phyloP scores from a whole-genome alignment of 768 basidiomycete species.

The Boletus coccyginus region DNA sequence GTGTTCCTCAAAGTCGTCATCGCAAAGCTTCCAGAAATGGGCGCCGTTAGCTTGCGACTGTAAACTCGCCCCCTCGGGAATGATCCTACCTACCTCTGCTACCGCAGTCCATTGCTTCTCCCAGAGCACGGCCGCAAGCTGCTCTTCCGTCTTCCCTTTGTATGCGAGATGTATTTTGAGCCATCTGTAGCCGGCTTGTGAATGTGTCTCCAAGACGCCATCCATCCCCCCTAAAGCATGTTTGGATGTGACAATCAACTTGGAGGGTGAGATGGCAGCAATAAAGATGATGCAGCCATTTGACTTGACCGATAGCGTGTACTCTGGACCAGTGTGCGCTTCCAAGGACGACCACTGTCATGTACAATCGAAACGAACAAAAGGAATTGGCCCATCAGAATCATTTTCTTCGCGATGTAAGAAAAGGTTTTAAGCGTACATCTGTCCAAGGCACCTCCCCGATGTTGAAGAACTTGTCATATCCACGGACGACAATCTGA shows the following conservation, averaged over 20 bases:
- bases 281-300: conserved; percentile 98
- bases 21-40: conserved; percentile 71
- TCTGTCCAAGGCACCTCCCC: conserved; percentile 95
- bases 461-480: conserved; percentile 99
- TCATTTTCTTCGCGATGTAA: background rate
- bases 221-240: conserved; percentile 73
- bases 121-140: conserved; percentile 76
- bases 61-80: background rate
- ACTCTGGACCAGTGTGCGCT: conserved; percentile 68
- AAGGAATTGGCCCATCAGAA: background rate
- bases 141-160: conserved; percentile 63
- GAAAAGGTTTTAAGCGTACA: conserved; percentile 46
- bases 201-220: conserved; percentile 56
- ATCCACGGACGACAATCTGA: conserved; percentile 84
- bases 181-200: conserved; percentile 84
- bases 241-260: conserved; percentile 87
- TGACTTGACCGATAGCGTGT: conserved; percentile 86
- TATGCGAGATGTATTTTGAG: conserved; percentile 54
- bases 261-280: conserved; percentile 70
- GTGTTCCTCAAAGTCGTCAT: conserved; percentile 96
- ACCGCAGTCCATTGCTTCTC: conserved; percentile 85
- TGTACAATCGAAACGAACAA: background rate
- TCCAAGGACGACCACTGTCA: conserved; percentile 74
- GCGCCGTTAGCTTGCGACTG: background rate
- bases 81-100: conserved; percentile 74